Conservation (phyloP, 192 early-diverging fungal genomes). For the Podochytrium sp. region DNA sequence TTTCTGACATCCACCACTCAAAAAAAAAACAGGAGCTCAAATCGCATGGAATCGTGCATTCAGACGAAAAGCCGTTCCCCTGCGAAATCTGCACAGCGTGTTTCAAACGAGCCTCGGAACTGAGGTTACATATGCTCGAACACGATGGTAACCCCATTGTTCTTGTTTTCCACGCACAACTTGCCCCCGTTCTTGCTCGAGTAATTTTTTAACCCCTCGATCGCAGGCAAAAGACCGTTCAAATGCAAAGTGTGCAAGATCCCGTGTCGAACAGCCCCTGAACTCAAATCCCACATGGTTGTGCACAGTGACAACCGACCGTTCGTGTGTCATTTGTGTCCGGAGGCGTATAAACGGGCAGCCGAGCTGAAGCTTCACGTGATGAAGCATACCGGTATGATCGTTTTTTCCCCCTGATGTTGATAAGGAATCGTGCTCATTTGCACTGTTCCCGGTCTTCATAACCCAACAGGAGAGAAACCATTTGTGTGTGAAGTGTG, state of each 20-base stretch:
- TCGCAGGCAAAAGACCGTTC: background rate
- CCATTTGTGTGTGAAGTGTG: constrained; percentile 4
- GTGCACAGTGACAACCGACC: constrained; percentile 10
- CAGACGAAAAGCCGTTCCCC: background rate
- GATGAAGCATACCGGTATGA: constrained; percentile 16
- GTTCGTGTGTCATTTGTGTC: background rate
- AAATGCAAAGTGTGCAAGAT: background rate
- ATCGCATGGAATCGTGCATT: constrained; percentile 5
- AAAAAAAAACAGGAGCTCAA: constrained; percentile 3
- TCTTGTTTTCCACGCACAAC: background rate
- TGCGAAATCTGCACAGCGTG: constrained; percentile 1
- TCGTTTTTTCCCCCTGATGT: background rate
- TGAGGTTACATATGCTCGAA: background rate
- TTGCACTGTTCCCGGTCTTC: background rate
- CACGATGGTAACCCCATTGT: background rate
- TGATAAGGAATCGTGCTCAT: background rate
- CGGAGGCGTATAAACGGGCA: constrained; percentile 2
- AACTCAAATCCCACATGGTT: constrained; percentile 3
- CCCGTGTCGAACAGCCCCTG: background rate
- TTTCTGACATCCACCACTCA: background rate
- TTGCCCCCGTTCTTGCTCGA: background rate
- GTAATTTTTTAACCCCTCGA: background rate
- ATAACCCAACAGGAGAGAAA: background rate
- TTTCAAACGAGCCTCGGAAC: background rate
- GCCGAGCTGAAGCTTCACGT: constrained; percentile 13